Evolutionary conservation across 495 filamentous ascomycete genomes (phyloP), one percentile per base, ranked within the genome.

Genomic region (Talaromyces trachyspermus): DNA sequence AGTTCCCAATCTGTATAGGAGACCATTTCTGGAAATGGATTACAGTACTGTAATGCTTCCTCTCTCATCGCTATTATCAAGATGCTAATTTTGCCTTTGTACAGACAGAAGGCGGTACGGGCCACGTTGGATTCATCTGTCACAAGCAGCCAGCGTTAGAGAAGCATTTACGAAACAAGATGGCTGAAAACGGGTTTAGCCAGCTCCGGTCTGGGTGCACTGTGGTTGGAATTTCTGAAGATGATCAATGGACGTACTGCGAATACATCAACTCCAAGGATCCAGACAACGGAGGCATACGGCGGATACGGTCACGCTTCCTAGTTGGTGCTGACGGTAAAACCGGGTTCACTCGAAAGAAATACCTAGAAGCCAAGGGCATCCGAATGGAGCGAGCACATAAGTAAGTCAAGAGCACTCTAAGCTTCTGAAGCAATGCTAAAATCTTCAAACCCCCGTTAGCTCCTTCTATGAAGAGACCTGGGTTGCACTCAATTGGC

Each of bases 311-410:
- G 0, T 52, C 62, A 0, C 54, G 57, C n/a, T 77, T 66, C 39
- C 56, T 76, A 2, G 58, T 71, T 33, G 73, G 68, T 0, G 75
- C 75, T 0, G 75, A 78, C 53, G 75, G 75, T 6, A 76, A 78
- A 49, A 69, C 57, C 12, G 74, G 74, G 0, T 60, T 72, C 12
- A 68, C 68, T 0, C 56, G 73, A 24, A 78, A 78, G 55, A 52
- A 66, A 3, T 76, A 71, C 45, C 60, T 78, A 2, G 72, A 76
- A 52, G 59, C 65, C 0, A 59, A 54, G 6, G 70, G 69, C 2
- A 62, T 72, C 19, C 50, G 61, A 12, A 56, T 66, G 56, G 69
- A 76, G 48, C 56, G 62, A 18, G 62, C 55, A 18, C 53, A 62
- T 12, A 30, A 53, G 62, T 61, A 55, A 24, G 52, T 49, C 5